Evolutionary conservation across 2,329 filamentous ascomycete genomes (phyloP).

Genomic region (Lachnellula hyalina): DNA sequence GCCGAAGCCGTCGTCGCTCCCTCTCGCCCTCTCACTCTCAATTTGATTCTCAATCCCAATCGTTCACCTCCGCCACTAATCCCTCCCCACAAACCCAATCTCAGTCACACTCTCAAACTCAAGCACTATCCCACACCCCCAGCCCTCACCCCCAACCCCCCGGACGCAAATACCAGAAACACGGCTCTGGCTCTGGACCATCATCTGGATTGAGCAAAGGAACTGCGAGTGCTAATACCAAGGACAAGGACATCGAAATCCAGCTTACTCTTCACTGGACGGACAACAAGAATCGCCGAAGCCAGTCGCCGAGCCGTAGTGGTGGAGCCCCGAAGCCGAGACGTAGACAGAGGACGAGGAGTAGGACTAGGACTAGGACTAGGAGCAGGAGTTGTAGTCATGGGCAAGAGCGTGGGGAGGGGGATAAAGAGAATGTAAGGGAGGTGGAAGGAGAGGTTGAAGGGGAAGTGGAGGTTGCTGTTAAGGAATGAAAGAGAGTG

Average conservation of each 20-base stretch:
- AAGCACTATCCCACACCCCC: not conserved
- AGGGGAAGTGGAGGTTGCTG: not conserved
- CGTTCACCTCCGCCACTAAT: not conserved
- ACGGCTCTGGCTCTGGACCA: not conserved
- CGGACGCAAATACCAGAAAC: conserved; percentile 14
- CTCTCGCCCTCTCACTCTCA: conserved; percentile 6
- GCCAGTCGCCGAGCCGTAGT: conserved; percentile 20
- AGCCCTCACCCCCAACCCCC: not conserved
- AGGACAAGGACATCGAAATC: not conserved
- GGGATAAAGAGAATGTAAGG: not conserved
- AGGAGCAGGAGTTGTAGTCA: not conserved
- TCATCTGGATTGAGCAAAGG: too few relatives aligned
- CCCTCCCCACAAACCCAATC: not conserved
- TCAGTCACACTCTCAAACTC: not conserved
- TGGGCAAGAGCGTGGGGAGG: not conserved
- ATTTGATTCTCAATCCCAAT: not conserved
- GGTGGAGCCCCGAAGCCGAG: conserved; percentile 10
- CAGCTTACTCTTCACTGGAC: too few relatives aligned
- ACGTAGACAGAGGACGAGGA: conserved; percentile 21
- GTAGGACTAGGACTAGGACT: conserved; percentile 7
- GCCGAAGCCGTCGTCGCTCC: conserved; percentile 25
- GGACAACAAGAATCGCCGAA: conserved; percentile 11
- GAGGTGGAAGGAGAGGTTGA: not conserved
- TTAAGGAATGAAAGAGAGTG: not conserved
- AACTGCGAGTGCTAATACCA: not conserved